phyloP scores from a whole-genome alignment of 2,329 filamentous ascomycete genomes.

The Xylaria sp. region DNA sequence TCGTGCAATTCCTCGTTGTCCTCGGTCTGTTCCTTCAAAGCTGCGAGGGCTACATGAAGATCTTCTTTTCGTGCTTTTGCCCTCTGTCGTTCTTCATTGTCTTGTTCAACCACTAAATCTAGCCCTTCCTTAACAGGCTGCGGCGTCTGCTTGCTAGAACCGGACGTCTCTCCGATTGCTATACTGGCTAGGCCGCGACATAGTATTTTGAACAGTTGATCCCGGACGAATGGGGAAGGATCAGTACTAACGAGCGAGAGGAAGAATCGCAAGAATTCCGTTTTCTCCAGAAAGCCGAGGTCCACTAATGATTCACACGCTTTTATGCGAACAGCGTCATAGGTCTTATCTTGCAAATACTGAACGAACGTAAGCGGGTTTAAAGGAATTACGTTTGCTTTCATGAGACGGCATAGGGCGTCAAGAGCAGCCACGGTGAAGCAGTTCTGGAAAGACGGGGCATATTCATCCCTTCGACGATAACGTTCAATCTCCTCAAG shows the following conservation, averaged over 20 bases:
- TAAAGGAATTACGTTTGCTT: conserved; percentile 68
- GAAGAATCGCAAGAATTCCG: conserved; percentile 66
- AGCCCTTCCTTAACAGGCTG: conserved; percentile 54
- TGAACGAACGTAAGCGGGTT: conserved; percentile 68
- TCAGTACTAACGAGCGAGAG: conserved; percentile 70
- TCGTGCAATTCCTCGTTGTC: conserved; percentile 58
- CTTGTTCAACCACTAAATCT: conserved; percentile 61
- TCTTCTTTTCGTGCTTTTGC: conserved; percentile 61
- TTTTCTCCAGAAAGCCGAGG: conserved; percentile 68
- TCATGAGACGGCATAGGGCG: conserved; percentile 72
- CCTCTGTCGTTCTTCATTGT: conserved; percentile 58
- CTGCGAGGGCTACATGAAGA: conserved; percentile 59
- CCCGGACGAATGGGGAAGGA: conserved; percentile 71
- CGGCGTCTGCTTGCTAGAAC: conserved; percentile 45
- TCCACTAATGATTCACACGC: conserved; percentile 73
- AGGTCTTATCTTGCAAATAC: conserved; percentile 72
- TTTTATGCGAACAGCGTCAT: conserved; percentile 72
- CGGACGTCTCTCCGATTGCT: conserved; percentile 69
- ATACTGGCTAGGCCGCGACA: conserved; percentile 70
- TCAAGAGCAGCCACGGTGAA: conserved; percentile 72
- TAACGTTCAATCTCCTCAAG: conserved; percentile 74
- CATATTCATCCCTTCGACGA: conserved; percentile 75
- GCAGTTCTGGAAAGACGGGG: conserved; percentile 74
- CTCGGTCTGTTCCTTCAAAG: conserved; percentile 60
- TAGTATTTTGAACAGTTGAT: conserved; percentile 68